These are phyloP conservation scores for Candida tropicalis DNA, from an alignment of 1,139 yeast genomes.

Conservation along the genomic window DNA sequence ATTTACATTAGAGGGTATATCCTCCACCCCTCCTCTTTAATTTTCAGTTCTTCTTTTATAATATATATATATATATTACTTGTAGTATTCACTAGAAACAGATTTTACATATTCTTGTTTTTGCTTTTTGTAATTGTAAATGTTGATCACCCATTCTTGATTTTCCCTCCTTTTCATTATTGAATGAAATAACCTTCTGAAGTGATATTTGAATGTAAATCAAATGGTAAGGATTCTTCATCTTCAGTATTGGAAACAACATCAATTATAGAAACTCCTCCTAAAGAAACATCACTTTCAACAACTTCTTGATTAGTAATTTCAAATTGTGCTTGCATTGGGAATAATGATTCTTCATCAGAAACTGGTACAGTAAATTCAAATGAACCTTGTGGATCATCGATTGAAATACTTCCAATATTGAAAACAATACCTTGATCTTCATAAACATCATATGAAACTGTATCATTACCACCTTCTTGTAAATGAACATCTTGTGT, in stretches of 20 bases:
- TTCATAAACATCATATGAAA: conserved; percentile 52
- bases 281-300: conserved; percentile 44
- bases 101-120: not conserved
- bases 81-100: not conserved
- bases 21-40: not conserved
- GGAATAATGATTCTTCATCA: conserved; percentile 87
- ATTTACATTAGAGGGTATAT: not conserved
- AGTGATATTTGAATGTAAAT: conserved; percentile 60
- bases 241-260: conserved; percentile 42
- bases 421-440: conserved; percentile 64
- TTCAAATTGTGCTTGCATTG: conserved; percentile 68
- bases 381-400: conserved; percentile 70
- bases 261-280: conserved; percentile 44
- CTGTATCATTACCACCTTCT: conserved; percentile 42
- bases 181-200: conserved; percentile 67
- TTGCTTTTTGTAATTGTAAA: not conserved
- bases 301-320: conserved; percentile 34
- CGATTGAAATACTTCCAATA: conserved; percentile 49
- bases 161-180: too few species aligned
- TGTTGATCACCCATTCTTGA: too few species aligned
- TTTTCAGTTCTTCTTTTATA: not conserved
- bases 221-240: conserved; percentile 67
- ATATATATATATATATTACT: conserved; percentile 12
- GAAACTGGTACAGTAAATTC: conserved; percentile 72
- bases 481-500: conserved; percentile 60